Evolutionary conservation across 345 rosid genomes (phyloP).

Genomic region (Dipteronia dyeriana): DNA sequence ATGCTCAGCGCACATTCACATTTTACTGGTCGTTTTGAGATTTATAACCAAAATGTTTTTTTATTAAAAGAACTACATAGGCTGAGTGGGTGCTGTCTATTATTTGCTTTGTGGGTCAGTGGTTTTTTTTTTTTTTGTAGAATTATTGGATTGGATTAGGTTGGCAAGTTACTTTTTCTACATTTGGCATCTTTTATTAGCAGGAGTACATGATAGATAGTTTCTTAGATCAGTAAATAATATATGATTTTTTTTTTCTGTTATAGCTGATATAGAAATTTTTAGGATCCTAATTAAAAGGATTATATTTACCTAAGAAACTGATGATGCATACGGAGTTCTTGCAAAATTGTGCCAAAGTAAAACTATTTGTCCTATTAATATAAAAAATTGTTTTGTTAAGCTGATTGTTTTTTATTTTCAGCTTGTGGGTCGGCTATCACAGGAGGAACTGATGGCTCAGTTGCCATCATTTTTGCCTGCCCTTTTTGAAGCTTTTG

Average conservation of each 20-base stretch:
- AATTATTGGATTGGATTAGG: not conserved
- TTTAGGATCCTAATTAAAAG: not conserved
- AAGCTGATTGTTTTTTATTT: constrained; percentile 21
- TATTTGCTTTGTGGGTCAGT: too few relatives aligned
- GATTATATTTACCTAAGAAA: not conserved
- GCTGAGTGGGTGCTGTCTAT: too few relatives aligned
- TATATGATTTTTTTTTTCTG: not conserved
- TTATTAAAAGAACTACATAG: too few relatives aligned
- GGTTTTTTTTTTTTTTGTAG: too few relatives aligned
- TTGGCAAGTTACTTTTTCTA: not conserved
- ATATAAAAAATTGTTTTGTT: not conserved
- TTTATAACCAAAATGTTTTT: not conserved
- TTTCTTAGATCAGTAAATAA: constrained; percentile 2
- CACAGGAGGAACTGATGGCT: constrained; percentile 81
- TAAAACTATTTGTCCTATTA: not conserved
- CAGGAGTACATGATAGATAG: not conserved
- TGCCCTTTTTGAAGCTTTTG: constrained; percentile 95
- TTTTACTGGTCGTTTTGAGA: not conserved
- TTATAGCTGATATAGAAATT: not conserved
- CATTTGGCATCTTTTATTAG: not conserved
- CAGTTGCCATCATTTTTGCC: constrained; percentile 91
- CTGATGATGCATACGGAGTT: not conserved
- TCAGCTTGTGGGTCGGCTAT: constrained; percentile 93
- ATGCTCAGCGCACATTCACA: not conserved
- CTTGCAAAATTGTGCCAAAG: not conserved